Base-by-base conservation (phyloP, 2,329 filamentous ascomycete genomes). In the Penicillium sp. region DNA sequence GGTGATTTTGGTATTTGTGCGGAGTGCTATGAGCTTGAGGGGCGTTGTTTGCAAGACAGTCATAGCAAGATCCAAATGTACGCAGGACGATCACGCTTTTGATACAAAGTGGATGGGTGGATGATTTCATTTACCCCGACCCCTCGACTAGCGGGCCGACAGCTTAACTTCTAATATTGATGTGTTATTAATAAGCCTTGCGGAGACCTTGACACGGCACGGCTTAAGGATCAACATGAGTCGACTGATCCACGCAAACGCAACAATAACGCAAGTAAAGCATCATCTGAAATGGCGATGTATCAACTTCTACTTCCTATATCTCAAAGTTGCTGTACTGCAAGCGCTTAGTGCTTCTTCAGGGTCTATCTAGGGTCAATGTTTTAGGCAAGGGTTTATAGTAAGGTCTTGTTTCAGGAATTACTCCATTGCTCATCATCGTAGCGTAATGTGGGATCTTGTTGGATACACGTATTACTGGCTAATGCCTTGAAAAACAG, bases 391-490 rank as follows among this genome's bases (percentile, higher is more conserved):
- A 47, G 45, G 12, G 34, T 47, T 24, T 17, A 47, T 15, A 33
- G 34, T 47, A 47, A 40, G 17, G 27, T 32, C 15, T 24, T 7
- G 15, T 47, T 40, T 40, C 34, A 10, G n/a, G 24, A 40, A 23
- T 20, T 39, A 18, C 17, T 21, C 33, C 17, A 24, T 34, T 40
- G 26, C 45, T 40, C 21, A 47, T 47, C 23, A 29, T 30, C 27
- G 21, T n/a, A n/a, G n/a, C n/a, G n/a, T n/a, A 27, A 27, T 27
- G 10, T 6, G 24, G 24, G 24, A 36, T 36, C 17, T 36, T 36
- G 20, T 20, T 36, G 7, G 33, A 34, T 49, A 46, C 32, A 26
- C 12, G 45, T 18, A 44, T 50, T 33, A 46, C 48, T 49, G 30
- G 30, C 30, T 32, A 32, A 32, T 6, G 13, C 15, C 30, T 32